Evolutionary conservation across 768 basidiomycete genomes (phyloP), one percentile per base, ranked within the genome.

Genomic region (Boletales sp.): DNA sequence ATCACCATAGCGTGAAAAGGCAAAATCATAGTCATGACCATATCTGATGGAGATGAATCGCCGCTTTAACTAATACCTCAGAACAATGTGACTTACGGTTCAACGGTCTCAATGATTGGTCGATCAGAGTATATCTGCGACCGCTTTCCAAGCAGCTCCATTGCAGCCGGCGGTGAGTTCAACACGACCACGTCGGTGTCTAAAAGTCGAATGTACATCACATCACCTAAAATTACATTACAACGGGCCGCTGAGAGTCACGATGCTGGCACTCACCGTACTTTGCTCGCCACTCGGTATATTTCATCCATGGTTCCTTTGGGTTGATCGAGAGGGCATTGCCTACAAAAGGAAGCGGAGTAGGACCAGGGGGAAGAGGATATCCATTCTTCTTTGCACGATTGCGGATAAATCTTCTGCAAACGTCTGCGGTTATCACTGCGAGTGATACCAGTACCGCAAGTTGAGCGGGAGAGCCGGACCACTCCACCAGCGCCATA

Each of bases 61-160:
- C n/a, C n/a, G 17, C 2, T 15, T 7, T 21, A 25, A n/a, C 8
- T 21, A 12, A 17, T 9, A 12, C 25, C 25, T 28, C 25, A 28
- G 25, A 7, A 28, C 25, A 18, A n/a, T 3, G 18, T 8, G 28
- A 19, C 44, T 46, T 33, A 55, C 54, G 54, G 49, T 7, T 36
- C 41, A 8, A 50, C 9, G 14, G 50, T 57, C 5, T 53, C 51
- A 15, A 64, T 42, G 25, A 37, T 45, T 6, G 80, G 79, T 8
- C 80, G 73, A 58, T 77, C 77, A 14, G 78, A 77, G 51, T 79
- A 79, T 30, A 75, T 71, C 7, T 58, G 56, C 9, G 75, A 73
- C 6, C 75, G 71, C 33, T 66, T 64, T 38, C 78, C 75, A 38
- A 82, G 62, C 11, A 82, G 67, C 37, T 77, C 77, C 17, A 61